Evolutionary conservation across 2,329 filamentous ascomycete genomes (phyloP).

Genomic region (Aspergillus flavus): DNA sequence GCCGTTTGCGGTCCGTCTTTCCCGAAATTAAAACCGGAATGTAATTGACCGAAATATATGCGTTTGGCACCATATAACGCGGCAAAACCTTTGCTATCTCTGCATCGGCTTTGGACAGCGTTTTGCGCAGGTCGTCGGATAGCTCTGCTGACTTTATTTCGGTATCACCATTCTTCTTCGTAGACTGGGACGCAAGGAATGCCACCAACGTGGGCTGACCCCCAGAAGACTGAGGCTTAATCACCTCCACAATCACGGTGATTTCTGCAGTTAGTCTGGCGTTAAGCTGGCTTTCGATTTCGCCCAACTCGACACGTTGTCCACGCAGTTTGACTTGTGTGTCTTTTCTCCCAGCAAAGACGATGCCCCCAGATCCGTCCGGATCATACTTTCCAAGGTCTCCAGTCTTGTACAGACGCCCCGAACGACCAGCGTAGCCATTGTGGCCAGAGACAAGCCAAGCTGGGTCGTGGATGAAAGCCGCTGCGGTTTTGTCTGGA

Average conservation of each 20-base stretch:
- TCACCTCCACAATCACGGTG: slow-evolving; percentile 54
- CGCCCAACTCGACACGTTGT: slow-evolving; percentile 47
- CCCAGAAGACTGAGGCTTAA: slow-evolving; percentile 35
- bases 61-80: slow-evolving; percentile 41
- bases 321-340: slow-evolving; percentile 47
- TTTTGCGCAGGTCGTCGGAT: slow-evolving; percentile 19
- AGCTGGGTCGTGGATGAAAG: slow-evolving; percentile 41
- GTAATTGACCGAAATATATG: slow-evolving; percentile 46
- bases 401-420: slow-evolving; percentile 45
- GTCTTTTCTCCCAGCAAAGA: slow-evolving; percentile 44
- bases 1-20: slow-evolving; percentile 47
- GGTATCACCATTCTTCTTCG: slow-evolving; percentile 19
- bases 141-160: slow-evolving; percentile 21
- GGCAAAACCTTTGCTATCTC: slow-evolving; percentile 32
- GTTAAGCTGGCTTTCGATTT: slow-evolving; percentile 42
- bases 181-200: slow-evolving; percentile 32
- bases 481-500: slow-evolving; percentile 36
- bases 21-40: slow-evolving; percentile 49
- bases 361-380: slow-evolving; percentile 40
- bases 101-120: slow-evolving; percentile 25
- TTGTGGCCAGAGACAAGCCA: slow-evolving; percentile 38
- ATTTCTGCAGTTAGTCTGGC: slow-evolving; percentile 31
- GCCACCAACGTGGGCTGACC: slow-evolving; percentile 35
- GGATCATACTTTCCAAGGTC: slow-evolving; percentile 43
- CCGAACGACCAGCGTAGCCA: slow-evolving; percentile 27